Evolutionary conservation across 2,329 filamentous ascomycete genomes (phyloP), one percentile per base, ranked within the genome.

Genomic region (Ceratocystis papillata): DNA sequence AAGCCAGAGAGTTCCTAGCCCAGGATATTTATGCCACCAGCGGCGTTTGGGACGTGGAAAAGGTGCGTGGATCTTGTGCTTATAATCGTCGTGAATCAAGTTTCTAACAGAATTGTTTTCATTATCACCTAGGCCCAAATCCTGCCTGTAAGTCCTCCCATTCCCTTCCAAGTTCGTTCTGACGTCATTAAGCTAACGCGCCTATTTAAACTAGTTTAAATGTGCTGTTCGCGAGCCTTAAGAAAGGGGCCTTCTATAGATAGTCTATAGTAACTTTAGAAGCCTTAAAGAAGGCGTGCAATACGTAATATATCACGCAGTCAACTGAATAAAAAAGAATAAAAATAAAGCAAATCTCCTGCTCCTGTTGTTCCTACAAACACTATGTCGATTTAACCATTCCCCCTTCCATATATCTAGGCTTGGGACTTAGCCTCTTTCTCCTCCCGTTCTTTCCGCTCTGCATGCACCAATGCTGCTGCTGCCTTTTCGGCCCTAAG

Each of bases 41-140:
- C 55, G 89, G 86, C 0, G 90, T 95, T 7, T 96, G 91, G 91
- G 89, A 96, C 78, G 73, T 88, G 67, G 82, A 86, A 45, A 88
- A 88, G 71, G 83, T 83, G 69, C 28, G 63, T 30, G 5, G 3
- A 6, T 41, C 48, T 46, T 20, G 1, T 20, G 5, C 20, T 22
- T 30, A 3, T 57, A 20, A 37, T 62, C 8, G 10, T 2, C 22
- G 22, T 20, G 61, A 30, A 25, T 20, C 3, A 50, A 46, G 1
- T n/a, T 59, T 5, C 61, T 63, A 25, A 63, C 61, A 6, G 6
- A 7, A 5, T 30, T 10, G 10, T 33, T 37, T 60, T 8, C 17
- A 22, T 28, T 2, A 3, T 20, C 5, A 33, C 48, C n/a, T 65
- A 80, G 79, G 74, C 76, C 65, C 78, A 81, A 71, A 80, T 83